Evolutionary conservation across 306 rosid species (phyloP), one percentile per base, ranked within the genome.

Genomic region (Vigna mungo): DNA sequence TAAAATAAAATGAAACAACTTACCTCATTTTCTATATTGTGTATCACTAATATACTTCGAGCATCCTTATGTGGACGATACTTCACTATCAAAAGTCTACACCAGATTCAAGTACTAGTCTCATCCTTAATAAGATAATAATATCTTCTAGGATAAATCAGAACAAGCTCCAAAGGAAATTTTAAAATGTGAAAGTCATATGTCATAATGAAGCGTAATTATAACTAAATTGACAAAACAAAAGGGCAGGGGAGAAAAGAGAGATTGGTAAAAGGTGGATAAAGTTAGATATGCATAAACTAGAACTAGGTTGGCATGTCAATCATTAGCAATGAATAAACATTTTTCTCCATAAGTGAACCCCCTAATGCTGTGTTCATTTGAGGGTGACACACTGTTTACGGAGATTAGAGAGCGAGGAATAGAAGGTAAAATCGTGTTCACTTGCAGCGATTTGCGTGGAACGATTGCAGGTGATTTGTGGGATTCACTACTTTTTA

Each of bases 241-340:
- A 78, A 75, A 49, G 47, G 41, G 43, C 34, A n/a, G 15, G 21
- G 52, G 12, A 7, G 8, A 52, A 55, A 52, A 21, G 65, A n/a
- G 44, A 27, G 80, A 7, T 15, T 79, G 49, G 32, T 18, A 68
- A 49, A 27, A 53, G 43, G 63, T 27, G 23, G 53, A 75, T n/a
- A 72, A 47, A 78, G 67, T 20, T 65, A 72, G 62, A 58, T 13
- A 23, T 56, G 62, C 96, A 72, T 88, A 93, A 97, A 89, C 83
- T 60, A 97, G 88, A 51, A 93, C 98, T 47, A 93, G 90, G 81
- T 97, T 87, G 55, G 98, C 97, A 86, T 93, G 98, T 97, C 98
- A 93, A 85, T 93, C 98, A 75, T 93, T 93, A 77, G 72, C 90
- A 13, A 93, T 85, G 88, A 93, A 93, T 43, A 91, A 34, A 74